A percentile compares a stretch with the other conserved stretches of the same genome.
These are phyloP conservation scores for Adansonia madagascariensis DNA, from an alignment of 441 rosid genomes.

Conservation along the genomic window DNA sequence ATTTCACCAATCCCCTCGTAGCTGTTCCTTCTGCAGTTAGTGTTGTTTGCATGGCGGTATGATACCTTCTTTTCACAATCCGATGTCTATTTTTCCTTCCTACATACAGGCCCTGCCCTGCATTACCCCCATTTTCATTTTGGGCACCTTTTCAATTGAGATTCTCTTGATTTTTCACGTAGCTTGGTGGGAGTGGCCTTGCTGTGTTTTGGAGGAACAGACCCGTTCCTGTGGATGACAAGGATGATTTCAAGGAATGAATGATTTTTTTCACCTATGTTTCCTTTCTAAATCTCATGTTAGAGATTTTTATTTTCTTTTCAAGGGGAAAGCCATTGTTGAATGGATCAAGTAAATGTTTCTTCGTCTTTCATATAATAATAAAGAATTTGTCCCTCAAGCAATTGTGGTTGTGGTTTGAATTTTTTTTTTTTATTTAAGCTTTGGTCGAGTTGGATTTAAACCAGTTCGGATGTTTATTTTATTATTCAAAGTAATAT, in stretches of 20 bases:
- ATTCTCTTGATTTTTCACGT: slow-evolving; percentile 20
- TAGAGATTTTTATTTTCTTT: neutral
- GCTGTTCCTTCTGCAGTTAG: slow-evolving; percentile 99
- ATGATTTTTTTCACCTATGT: neutral
- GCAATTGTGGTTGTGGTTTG: too few relatives aligned
- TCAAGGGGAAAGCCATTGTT: neutral
- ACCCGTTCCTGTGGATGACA: slow-evolving; percentile 73
- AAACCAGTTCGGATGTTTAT: too few relatives aligned
- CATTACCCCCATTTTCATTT: slow-evolving; percentile 1
- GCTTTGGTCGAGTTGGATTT: too few relatives aligned
- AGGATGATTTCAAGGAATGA: slow-evolving; percentile 89
- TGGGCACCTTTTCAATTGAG: neutral
- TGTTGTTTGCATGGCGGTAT: slow-evolving; percentile 97
- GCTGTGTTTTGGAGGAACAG: slow-evolving; percentile 94
- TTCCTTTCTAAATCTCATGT: neutral
- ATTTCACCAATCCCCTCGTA: slow-evolving; percentile 89
- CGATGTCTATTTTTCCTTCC: neutral
- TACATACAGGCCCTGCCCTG: neutral
- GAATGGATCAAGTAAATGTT: neutral
- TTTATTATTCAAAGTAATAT: too few relatives aligned
- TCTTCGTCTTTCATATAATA: too few relatives aligned
- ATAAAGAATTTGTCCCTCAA: too few relatives aligned
- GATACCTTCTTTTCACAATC: slow-evolving; percentile 21
- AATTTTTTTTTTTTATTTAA: too few relatives aligned
- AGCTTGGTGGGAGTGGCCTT: slow-evolving; percentile 96